Conservation (phyloP, 805 yeast species). For the Suhomyces sp. region DNA sequence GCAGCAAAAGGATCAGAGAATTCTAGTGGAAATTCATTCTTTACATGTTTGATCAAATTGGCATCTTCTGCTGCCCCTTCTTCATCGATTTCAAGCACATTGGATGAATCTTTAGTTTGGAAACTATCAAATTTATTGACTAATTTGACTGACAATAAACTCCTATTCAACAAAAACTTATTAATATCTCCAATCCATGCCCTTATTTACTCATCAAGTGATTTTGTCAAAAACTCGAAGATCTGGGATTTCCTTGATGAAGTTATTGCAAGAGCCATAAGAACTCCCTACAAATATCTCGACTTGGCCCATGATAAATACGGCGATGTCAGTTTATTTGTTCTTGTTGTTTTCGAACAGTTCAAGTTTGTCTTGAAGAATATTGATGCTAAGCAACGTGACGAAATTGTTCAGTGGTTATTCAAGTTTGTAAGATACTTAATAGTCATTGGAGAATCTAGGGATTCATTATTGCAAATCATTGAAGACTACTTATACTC, state of each 20-base stretch:
- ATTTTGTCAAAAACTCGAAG: not conserved
- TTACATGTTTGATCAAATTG: conserved; percentile 62
- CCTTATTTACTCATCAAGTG: conserved; percentile 49
- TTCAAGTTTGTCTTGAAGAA: conserved; percentile 50
- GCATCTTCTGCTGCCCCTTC: conserved; percentile 12
- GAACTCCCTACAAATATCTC: conserved; percentile 81
- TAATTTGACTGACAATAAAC: conserved; percentile 49
- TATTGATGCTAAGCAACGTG: conserved; percentile 13
- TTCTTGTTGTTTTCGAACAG: conserved; percentile 58
- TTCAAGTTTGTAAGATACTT: conserved; percentile 46
- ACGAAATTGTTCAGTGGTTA: conserved; percentile 47
- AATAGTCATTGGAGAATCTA: conserved; percentile 60
- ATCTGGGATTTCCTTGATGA: conserved; percentile 73
- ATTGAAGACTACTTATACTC: conserved; percentile 11
- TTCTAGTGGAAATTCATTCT: conserved; percentile 50
- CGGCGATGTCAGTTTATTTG: conserved; percentile 31
- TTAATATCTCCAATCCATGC: conserved; percentile 56
- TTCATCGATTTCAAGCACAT: conserved; percentile 13
- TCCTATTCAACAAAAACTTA: conserved; percentile 51
- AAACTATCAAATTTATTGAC: conserved; percentile 53
- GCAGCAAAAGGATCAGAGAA: not conserved
- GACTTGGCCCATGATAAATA: conserved; percentile 47
- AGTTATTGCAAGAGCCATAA: conserved; percentile 64
- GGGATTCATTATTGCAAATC: conserved; percentile 19
- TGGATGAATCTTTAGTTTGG: conserved; percentile 25